phyloP scores from a whole-genome alignment of 2,329 filamentous ascomycete species.

The Fusarium albidum region DNA sequence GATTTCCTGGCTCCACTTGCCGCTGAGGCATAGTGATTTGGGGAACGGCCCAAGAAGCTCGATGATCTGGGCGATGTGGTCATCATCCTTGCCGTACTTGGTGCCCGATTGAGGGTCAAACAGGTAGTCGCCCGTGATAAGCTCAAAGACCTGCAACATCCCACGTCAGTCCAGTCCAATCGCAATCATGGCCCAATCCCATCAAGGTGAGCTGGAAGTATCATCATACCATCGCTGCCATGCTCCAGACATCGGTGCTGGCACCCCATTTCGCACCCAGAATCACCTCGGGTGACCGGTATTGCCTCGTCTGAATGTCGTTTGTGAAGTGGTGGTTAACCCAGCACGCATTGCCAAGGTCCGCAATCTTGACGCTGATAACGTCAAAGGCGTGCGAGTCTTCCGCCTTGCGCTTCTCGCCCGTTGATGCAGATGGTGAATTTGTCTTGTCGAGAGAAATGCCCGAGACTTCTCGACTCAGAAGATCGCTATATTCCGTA shows the following conservation, averaged over 20 bases:
- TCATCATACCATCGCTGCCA: constrained; percentile 91
- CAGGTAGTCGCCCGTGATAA: constrained; percentile 97
- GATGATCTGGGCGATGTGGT: constrained; percentile 99
- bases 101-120: constrained; percentile 98
- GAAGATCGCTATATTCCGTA: constrained; percentile 70
- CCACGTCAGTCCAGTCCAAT: constrained; percentile 15
- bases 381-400: constrained; percentile 70
- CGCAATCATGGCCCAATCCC: background rate
- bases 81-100: constrained; percentile 99
- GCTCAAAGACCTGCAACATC: constrained; percentile 80
- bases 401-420: constrained; percentile 70
- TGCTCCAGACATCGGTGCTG: constrained; percentile 99
- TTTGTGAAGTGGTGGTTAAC: constrained; percentile 99
- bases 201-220: background rate
- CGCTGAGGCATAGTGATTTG: constrained; percentile 87
- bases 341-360: constrained; percentile 98
- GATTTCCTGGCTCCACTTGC: constrained; percentile 98
- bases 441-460: constrained; percentile 86
- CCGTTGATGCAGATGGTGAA: constrained; percentile 57
- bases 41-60: constrained; percentile 94
- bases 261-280: constrained; percentile 97
- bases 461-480: constrained; percentile 92
- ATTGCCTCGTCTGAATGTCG: constrained; percentile 97
- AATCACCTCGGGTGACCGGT: constrained; percentile 96
- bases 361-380: constrained; percentile 98